These are phyloP conservation scores for Bruguiera parviflora DNA, from an alignment of 345 rosid genomes.

Conservation along the genomic window DNA sequence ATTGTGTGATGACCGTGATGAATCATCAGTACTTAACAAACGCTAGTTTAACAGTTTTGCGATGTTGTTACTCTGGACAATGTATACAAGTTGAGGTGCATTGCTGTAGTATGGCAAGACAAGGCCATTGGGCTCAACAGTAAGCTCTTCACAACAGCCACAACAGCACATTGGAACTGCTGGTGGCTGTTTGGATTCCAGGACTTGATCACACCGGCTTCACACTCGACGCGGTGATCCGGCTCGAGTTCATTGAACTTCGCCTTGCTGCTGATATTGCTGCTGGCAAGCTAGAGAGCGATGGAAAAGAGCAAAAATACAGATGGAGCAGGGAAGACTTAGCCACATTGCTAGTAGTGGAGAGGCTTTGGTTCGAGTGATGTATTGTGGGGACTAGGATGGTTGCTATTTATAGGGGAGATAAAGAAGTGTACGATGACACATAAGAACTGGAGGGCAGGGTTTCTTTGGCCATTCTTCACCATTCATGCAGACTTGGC, in stretches of 20 bases:
- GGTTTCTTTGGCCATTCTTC: constrained; percentile 26
- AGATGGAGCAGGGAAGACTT: constrained; percentile 30
- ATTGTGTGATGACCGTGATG: neutral
- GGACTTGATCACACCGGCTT: constrained; percentile 54
- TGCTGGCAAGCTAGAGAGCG: constrained; percentile 36
- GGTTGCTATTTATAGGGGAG: constrained; percentile 25
- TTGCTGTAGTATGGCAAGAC: constrained; percentile 45
- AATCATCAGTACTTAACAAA: neutral
- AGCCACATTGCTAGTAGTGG: constrained; percentile 20
- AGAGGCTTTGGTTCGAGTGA: neutral
- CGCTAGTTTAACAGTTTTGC: neutral
- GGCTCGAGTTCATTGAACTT: constrained; percentile 52
- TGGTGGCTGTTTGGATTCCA: constrained; percentile 54
- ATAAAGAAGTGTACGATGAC: constrained; percentile 8
- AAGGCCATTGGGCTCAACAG: constrained; percentile 54
- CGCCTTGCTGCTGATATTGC: constrained; percentile 22
- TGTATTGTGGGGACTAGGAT: neutral
- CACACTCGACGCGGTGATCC: constrained; percentile 35
- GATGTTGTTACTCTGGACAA: constrained; percentile 40
- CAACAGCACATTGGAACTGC: constrained; percentile 61
- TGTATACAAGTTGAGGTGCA: constrained; percentile 45
- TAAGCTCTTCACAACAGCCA: constrained; percentile 38
- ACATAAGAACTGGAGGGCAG: constrained; percentile 1
- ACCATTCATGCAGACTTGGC: constrained; percentile 39
- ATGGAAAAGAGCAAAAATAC: constrained; percentile 39